phyloP scores from a whole-genome alignment of 2,329 filamentous ascomycete genomes.

The Metarhizium anisopliae region DNA sequence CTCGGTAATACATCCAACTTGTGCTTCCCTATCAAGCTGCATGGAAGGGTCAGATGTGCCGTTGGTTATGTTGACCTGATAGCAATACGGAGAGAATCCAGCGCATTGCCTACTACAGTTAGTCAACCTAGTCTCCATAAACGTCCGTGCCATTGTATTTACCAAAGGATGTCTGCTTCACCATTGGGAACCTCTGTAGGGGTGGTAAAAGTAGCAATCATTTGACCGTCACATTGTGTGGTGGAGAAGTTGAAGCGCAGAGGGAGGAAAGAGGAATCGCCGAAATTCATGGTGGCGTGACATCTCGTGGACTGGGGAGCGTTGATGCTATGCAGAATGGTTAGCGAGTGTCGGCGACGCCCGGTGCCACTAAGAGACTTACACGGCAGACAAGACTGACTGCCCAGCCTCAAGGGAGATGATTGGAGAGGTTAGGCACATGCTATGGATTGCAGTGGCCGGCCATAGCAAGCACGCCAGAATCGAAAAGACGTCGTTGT shows the following conservation, averaged over 20 bases:
- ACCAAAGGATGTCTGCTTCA: conserved; percentile 3
- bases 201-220: conserved; percentile 2
- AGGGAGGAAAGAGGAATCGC: conserved; percentile 4
- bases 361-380: no score
- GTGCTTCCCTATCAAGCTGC: neutral
- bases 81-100: no score
- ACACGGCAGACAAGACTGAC: no score
- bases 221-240: conserved; percentile 1
- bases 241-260: conserved; percentile 5
- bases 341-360: neutral
- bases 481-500: neutral
- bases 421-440: conserved; percentile 1
- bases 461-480: neutral
- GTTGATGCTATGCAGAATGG: conserved; percentile 1
- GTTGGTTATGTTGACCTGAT: neutral
- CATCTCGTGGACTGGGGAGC: conserved; percentile 2
- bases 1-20: neutral
- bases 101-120: conserved; percentile 3
- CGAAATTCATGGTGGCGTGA: conserved; percentile 6
- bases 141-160: no score
- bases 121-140: neutral
- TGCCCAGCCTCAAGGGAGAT: neutral
- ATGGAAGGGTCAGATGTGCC: neutral
- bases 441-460: neutral
- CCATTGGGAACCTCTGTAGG: conserved; percentile 4